These are phyloP conservation scores for Rhododendron henanense DNA, from an alignment of 148 eudicot genomes.

Conservation along the genomic window DNA sequence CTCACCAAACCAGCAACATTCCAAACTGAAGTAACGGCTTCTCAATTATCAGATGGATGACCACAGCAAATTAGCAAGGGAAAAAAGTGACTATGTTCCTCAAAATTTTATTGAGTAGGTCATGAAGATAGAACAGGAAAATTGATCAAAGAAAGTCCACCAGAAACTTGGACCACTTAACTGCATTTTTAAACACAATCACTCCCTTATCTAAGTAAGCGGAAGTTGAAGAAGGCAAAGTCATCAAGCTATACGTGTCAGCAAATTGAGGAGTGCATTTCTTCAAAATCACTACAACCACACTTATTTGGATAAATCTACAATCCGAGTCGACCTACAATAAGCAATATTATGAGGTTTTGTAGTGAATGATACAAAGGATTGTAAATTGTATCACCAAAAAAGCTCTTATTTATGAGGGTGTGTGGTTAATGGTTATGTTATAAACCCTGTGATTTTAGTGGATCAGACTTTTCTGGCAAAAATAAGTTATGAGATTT, in stretches of 20 bases:
- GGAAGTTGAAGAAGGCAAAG: background rate
- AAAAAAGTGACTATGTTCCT: background rate
- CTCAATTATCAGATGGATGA: conserved; percentile 2
- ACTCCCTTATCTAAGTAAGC: background rate
- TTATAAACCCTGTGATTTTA: background rate
- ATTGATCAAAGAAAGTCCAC: background rate
- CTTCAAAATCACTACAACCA: background rate
- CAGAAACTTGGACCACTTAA: background rate
- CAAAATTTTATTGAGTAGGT: background rate
- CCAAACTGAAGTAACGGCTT: background rate
- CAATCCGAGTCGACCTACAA: background rate
- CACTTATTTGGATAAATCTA: background rate
- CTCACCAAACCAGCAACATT: conserved; percentile 3
- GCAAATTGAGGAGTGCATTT: background rate
- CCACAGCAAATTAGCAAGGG: background rate
- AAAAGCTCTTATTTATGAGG: background rate
- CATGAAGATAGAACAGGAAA: background rate
- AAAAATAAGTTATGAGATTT: background rate
- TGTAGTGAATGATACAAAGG: background rate
- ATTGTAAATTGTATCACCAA: background rate
- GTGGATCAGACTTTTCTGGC: background rate
- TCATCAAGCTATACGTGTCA: background rate
- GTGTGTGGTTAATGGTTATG: background rate
- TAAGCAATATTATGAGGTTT: background rate
- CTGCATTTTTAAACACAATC: background rate